These are phyloP conservation scores for Exsudoporus floridanus DNA, from an alignment of 1,284 basidiomycete species.

Conservation along the genomic window DNA sequence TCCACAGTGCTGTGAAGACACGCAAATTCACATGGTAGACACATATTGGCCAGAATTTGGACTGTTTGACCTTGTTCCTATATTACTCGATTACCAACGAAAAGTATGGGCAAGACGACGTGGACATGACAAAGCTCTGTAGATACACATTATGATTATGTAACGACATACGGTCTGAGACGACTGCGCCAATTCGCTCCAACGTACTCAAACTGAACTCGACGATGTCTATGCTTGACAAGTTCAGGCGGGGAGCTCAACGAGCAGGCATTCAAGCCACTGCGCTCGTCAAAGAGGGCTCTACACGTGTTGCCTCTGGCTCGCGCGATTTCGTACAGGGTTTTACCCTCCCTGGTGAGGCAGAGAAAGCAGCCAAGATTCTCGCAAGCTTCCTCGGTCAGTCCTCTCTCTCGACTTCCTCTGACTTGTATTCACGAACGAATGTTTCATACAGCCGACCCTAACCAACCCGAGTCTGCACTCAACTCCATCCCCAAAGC, in stretches of 20 bases:
- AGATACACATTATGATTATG: slow-evolving; percentile 14
- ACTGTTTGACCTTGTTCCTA: slow-evolving; percentile 80
- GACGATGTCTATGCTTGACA: slow-evolving; percentile 69
- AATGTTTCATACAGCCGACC: slow-evolving; percentile 70
- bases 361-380: slow-evolving; percentile 90
- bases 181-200: too few species aligned
- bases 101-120: slow-evolving; percentile 51
- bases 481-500: slow-evolving; percentile 95
- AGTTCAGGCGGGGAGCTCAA: slow-evolving; percentile 76
- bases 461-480: slow-evolving; percentile 84
- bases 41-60: slow-evolving; percentile 97
- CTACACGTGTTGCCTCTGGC: slow-evolving; percentile 65
- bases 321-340: slow-evolving; percentile 77
- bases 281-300: slow-evolving; percentile 66
- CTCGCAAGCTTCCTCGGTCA: slow-evolving; percentile 85
- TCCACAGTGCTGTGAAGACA: slow-evolving; percentile 78
- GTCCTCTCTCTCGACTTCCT: slow-evolving; percentile 22
- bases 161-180: too few species aligned
- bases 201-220: neutral
- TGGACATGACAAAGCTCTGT: neutral
- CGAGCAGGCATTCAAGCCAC: slow-evolving; percentile 81
- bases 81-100: slow-evolving; percentile 84
- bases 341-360: slow-evolving; percentile 85
- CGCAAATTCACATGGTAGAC: slow-evolving; percentile 89
- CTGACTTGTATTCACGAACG: neutral